Evolutionary conservation across 225 moss, liverwort and hornwort species (phyloP), one percentile per base, ranked within the genome.

Genomic region (Ulota crispa): DNA sequence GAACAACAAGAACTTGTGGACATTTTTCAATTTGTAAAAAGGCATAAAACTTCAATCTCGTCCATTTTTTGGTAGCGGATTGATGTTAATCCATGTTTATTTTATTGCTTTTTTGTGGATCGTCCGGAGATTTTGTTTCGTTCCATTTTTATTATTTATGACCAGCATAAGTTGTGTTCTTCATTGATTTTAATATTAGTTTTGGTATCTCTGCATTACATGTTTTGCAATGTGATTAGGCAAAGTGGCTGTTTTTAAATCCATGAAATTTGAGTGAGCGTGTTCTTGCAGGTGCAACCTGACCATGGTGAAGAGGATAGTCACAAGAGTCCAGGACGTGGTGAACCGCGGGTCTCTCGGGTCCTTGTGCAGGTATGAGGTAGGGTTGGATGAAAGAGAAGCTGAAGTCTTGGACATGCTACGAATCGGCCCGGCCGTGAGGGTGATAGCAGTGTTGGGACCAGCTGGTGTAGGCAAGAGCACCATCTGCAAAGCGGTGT

Each of bases 401-500:
- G 77, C 77, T 9, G 83, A 81, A 43, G 77, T 87, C 7, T 53
- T 87, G 26, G 83, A 80, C 57, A 43, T 83, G 80, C 50, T 87
- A 57, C 80, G 34, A 31, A 67, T 77, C 1, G 83, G 87, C 45
- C 77, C 77, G 16, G 80, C 76, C 21, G 73, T 83, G 26, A 71
- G 80, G 50, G 39, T 83, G 8, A 77, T 87, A 71, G 80, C 76
- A 21, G 52, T 87, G 7, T 27, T 80, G 19, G 87, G 87, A 8
- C 70, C 77, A 42, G 80, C 76, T 39, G 77, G 87, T 16, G 32
- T 83, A 13, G 87, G 84, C 62, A 87, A 84, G 67, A 83, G 80
- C 64, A 77, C 87, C 28, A 78, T 87, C 9, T 84, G 81, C 81
- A 87, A 78, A 68, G 81, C 87, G 1, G 24, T 87, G 20, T 84